These are phyloP conservation scores for Bryoerythrophyllum caledonicum DNA, from an alignment of 225 moss, liverwort and hornwort species.

Conservation along the genomic window DNA sequence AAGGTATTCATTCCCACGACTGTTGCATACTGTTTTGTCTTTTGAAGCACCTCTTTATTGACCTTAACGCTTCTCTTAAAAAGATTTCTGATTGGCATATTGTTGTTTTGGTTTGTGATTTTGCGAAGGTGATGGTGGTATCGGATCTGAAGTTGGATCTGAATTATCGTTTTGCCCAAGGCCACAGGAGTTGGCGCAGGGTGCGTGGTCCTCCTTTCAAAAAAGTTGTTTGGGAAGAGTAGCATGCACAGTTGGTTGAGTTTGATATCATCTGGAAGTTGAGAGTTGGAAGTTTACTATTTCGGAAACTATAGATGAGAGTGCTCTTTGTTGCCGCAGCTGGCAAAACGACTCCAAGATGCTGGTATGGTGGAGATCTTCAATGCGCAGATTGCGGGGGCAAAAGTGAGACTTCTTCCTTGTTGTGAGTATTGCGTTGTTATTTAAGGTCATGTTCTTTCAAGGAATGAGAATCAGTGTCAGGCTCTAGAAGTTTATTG, in stretches of 20 bases:
- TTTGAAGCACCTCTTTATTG: too few species aligned
- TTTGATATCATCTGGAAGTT: constrained; percentile 14
- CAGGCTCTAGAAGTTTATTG: neutral
- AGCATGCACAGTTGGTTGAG: neutral
- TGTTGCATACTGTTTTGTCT: constrained; percentile 1
- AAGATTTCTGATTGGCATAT: constrained; percentile 2
- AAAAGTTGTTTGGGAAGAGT: too few species aligned
- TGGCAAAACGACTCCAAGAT: constrained; percentile 96
- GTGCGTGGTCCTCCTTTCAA: constrained; percentile 44
- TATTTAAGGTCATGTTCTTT: constrained; percentile 11
- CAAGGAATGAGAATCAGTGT: constrained; percentile 18
- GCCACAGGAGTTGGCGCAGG: constrained; percentile 98
- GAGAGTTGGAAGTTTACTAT: constrained; percentile 1
- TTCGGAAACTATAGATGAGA: constrained; percentile 12
- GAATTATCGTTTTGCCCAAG: constrained; percentile 88
- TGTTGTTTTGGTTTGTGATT: constrained; percentile 17
- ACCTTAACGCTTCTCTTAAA: neutral
- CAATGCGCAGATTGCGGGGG: constrained; percentile 78
- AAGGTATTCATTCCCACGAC: too few species aligned
- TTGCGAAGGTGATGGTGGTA: constrained; percentile 87
- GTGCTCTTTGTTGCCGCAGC: constrained; percentile 49
- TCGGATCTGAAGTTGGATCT: constrained; percentile 88
- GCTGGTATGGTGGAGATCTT: constrained; percentile 97
- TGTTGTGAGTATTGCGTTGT: constrained; percentile 6
- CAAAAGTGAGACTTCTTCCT: constrained; percentile 60